A percentile compares a stretch with the other conserved stretches of the same genome.
Conservation (phyloP, 306 rosid genomes). For the Quercus mongolica region DNA sequence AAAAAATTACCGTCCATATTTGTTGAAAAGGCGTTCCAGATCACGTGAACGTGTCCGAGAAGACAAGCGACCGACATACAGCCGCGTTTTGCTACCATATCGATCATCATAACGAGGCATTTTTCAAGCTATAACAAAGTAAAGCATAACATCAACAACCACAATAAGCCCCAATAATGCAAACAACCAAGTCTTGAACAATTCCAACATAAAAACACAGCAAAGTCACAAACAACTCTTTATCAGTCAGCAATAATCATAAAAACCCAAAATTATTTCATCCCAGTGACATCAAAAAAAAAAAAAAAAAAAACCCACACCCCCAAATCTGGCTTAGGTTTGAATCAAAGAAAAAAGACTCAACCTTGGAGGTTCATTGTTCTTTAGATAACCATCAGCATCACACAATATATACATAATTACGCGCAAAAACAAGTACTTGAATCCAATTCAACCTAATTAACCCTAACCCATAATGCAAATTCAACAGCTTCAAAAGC, state of each 20-base stretch:
- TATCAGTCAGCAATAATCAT: neutral
- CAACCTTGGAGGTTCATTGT: neutral
- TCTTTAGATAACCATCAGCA: neutral
- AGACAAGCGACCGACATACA: constrained; percentile 73
- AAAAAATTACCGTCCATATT: constrained; percentile 64
- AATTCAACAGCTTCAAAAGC: neutral
- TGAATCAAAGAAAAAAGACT: neutral
- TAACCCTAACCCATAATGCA: neutral
- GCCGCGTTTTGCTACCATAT: constrained; percentile 60
- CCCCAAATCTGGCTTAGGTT: neutral
- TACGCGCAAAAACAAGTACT: neutral
- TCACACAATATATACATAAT: neutral
- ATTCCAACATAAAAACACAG: neutral
- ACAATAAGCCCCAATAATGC: neutral
- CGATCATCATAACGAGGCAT: constrained; percentile 87
- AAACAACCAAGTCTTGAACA: neutral
- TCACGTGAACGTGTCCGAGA: constrained; percentile 71
- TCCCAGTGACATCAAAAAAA: neutral
- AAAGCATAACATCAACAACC: neutral
- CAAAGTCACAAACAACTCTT: neutral
- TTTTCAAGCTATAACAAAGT: constrained; percentile 23
- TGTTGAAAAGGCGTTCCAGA: constrained; percentile 56
- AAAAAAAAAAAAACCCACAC: neutral
- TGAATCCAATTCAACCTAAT: neutral
- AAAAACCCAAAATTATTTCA: neutral